phyloP scores from a whole-genome alignment of 768 basidiomycete genomes.

The Mycena metata region DNA sequence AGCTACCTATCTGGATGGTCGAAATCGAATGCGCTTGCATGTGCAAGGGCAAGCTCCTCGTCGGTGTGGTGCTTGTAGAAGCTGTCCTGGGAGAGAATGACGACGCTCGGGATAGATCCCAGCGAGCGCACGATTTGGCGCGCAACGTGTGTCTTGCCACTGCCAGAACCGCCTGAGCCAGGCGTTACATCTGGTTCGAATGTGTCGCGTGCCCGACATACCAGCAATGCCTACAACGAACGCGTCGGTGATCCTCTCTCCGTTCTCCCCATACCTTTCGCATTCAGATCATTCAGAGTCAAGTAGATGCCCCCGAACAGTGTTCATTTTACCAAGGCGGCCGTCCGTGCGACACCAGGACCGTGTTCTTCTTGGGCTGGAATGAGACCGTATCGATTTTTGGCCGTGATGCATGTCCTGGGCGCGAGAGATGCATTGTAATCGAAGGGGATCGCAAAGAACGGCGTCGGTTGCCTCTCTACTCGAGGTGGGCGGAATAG shows the following conservation, averaged over 20 bases:
- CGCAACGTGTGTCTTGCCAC: constrained; percentile 93
- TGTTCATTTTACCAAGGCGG: constrained; percentile 75
- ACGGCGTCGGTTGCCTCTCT: too few relatives aligned
- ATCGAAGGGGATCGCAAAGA: too few relatives aligned
- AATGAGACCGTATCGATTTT: constrained; percentile 33
- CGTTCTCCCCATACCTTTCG: constrained; percentile 83
- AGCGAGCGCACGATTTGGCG: constrained; percentile 83
- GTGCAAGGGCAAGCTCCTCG: constrained; percentile 87
- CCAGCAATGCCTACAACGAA: constrained; percentile 91
- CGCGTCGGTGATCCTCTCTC: constrained; percentile 75
- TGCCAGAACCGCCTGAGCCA: constrained; percentile 81
- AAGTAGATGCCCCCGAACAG: constrained; percentile 24
- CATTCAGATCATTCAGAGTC: constrained; percentile 19
- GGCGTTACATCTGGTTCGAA: constrained; percentile 21
- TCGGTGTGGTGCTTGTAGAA: constrained; percentile 89
- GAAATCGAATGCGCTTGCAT: constrained; percentile 84
- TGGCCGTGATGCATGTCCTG: not conserved
- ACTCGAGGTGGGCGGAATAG: too few relatives aligned
- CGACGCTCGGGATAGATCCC: constrained; percentile 86
- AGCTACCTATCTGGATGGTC: constrained; percentile 80
- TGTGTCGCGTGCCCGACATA: constrained; percentile 45
- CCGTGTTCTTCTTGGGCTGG: constrained; percentile 76
- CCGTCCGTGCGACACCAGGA: constrained; percentile 87
- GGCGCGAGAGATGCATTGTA: too few relatives aligned
- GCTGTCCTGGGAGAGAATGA: constrained; percentile 93